Evolutionary conservation across 2,329 filamentous ascomycete genomes (phyloP).

Genomic region (Penicillium griseofulvum): DNA sequence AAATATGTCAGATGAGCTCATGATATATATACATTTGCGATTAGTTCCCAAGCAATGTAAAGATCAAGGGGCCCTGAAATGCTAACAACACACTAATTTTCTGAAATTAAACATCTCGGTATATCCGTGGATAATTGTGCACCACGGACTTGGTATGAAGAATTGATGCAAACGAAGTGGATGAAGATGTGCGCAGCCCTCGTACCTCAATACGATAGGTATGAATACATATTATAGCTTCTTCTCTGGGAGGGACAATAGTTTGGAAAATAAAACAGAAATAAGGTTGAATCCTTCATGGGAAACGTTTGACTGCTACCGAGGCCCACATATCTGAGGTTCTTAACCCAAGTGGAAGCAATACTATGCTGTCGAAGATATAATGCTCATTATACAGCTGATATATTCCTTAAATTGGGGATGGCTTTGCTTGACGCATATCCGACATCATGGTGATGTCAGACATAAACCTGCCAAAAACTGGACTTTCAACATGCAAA

Average conservation of each 20-base stretch:
- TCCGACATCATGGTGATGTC: conserved; percentile 2
- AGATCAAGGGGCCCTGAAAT: no score
- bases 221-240: not conserved
- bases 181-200: not conserved
- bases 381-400: not conserved
- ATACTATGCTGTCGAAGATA: not conserved
- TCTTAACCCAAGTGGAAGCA: no score
- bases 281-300: not conserved
- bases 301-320: no score
- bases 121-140: not conserved
- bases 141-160: not conserved
- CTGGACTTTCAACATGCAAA: not conserved
- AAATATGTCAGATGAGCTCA: not conserved
- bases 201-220: not conserved
- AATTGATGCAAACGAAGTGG: not conserved
- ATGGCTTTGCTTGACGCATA: not conserved
- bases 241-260: not conserved
- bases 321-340: no score
- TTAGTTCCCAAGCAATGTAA: not conserved
- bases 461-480: not conserved
- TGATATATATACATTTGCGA: not conserved
- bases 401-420: not conserved
- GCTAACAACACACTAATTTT: no score
- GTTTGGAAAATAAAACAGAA: no score
- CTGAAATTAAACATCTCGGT: not conserved